These are phyloP conservation scores for Tuber microsphaerosporum DNA, from an alignment of 495 filamentous ascomycete genomes.

Conservation along the genomic window DNA sequence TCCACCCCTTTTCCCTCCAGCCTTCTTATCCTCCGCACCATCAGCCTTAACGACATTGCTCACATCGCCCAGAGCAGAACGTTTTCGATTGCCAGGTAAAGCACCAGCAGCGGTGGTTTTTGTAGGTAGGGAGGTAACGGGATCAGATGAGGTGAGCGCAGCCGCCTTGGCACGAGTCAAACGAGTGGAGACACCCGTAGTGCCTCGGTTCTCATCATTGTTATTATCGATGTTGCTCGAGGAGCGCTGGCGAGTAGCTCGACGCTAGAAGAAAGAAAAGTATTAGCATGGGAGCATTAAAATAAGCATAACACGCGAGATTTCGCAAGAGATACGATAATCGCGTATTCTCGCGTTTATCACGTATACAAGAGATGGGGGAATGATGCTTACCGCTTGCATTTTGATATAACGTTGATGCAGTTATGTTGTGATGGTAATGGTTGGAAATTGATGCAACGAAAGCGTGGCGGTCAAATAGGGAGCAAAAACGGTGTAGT, in stretches of 20 bases:
- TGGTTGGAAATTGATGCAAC: conserved; percentile 13
- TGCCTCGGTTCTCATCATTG: conserved; percentile 76
- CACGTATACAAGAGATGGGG: conserved; percentile 3
- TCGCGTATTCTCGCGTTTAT: conserved; percentile 25
- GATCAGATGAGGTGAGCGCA: conserved; percentile 59
- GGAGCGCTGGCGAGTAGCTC: conserved; percentile 56
- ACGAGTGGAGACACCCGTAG: conserved; percentile 56
- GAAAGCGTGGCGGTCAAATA: conserved; percentile 20
- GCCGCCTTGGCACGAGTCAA: conserved; percentile 85
- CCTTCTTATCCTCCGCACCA: conserved; percentile 49
- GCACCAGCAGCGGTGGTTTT: conserved; percentile 48
- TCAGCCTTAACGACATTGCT: conserved; percentile 87
- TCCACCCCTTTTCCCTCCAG: conserved; percentile 49
- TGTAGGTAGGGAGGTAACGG: conserved; percentile 64
- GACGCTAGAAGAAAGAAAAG: conserved; percentile 24
- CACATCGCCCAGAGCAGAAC: conserved; percentile 79
- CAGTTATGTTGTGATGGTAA: conserved; percentile 16
- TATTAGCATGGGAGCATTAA: conserved; percentile 37
- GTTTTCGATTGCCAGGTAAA: conserved; percentile 53
- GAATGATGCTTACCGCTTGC: conserved; percentile 26
- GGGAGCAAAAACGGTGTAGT: conserved; percentile 15
- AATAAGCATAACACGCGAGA: conserved; percentile 38
- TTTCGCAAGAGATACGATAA: conserved; percentile 12
- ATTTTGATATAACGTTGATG: conserved; percentile 16
- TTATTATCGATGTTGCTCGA: conserved; percentile 69